Conservation (phyloP, 495 filamentous ascomycete genomes). For the Podospora pseudoanserina region DNA sequence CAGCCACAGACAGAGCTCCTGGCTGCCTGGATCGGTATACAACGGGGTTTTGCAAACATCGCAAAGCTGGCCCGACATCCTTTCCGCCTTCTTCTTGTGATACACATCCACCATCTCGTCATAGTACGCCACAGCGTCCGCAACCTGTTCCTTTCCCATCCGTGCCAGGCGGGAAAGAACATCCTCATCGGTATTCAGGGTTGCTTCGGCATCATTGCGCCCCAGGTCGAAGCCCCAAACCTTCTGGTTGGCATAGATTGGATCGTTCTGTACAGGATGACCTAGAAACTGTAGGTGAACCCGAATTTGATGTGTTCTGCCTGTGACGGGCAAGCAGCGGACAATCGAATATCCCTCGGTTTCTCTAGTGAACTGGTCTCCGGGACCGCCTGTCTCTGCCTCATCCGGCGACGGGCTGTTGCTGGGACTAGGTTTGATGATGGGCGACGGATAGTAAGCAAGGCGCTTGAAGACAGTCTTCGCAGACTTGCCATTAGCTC, state of each 20-base stretch:
- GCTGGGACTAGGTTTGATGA: neutral
- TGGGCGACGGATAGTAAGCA: slow-evolving; percentile 70
- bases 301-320: slow-evolving; percentile 89
- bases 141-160: slow-evolving; percentile 93
- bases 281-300: slow-evolving; percentile 94
- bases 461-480: slow-evolving; percentile 85
- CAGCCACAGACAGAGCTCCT: slow-evolving; percentile 90
- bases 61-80: slow-evolving; percentile 81
- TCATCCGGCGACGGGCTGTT: neutral
- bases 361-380: slow-evolving; percentile 14
- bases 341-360: slow-evolving; percentile 86
- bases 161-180: slow-evolving; percentile 76
- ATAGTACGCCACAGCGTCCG: slow-evolving; percentile 88
- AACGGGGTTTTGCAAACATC: slow-evolving; percentile 78
- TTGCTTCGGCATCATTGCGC: slow-evolving; percentile 59
- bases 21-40: slow-evolving; percentile 83
- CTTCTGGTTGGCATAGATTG: slow-evolving; percentile 89
- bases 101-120: slow-evolving; percentile 87
- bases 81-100: slow-evolving; percentile 81
- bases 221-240: slow-evolving; percentile 85
- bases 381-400: neutral
- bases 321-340: slow-evolving; percentile 87
- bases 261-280: slow-evolving; percentile 93
- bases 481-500: slow-evolving; percentile 86
- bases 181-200: slow-evolving; percentile 73